phyloP scores from a whole-genome alignment of 1,284 basidiomycete genomes.

The Ustilago sp. region DNA sequence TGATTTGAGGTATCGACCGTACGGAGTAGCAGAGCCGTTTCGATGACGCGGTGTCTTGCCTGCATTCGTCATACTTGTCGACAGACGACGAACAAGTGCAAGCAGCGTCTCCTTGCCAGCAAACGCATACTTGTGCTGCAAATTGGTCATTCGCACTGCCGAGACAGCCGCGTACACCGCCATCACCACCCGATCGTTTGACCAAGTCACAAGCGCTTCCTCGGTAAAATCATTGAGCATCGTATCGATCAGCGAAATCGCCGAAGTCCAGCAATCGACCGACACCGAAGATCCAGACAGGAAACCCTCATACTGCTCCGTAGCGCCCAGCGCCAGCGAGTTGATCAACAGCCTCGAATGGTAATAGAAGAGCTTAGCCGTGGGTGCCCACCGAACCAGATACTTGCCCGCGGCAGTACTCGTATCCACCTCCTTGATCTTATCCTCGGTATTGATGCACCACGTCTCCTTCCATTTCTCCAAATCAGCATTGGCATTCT shows the following conservation, averaged over 20 bases:
- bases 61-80: conserved; percentile 51
- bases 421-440: conserved; percentile 54
- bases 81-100: conserved; percentile 43
- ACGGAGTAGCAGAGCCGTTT: conserved; percentile 59
- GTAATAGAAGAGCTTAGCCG: conserved; percentile 57
- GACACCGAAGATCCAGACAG: conserved; percentile 43
- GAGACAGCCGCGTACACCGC: conserved; percentile 59
- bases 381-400: conserved; percentile 57
- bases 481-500: conserved; percentile 55
- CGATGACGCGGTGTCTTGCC: conserved; percentile 60
- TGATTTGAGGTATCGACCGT: conserved; percentile 56
- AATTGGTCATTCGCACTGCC: conserved; percentile 57
- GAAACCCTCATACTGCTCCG: conserved; percentile 52
- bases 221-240: conserved; percentile 54
- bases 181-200: conserved; percentile 60
- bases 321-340: conserved; percentile 54
- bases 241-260: conserved; percentile 55
- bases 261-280: conserved; percentile 57
- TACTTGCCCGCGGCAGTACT: conserved; percentile 53
- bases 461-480: conserved; percentile 63
- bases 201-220: conserved; percentile 51
- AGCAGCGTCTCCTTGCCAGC: conserved; percentile 52
- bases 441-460: conserved; percentile 57
- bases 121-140: conserved; percentile 53
- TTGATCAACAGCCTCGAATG: conserved; percentile 60